These are phyloP conservation scores for Inga leiocalycina DNA, from an alignment of 306 rosid genomes.

Conservation along the genomic window DNA sequence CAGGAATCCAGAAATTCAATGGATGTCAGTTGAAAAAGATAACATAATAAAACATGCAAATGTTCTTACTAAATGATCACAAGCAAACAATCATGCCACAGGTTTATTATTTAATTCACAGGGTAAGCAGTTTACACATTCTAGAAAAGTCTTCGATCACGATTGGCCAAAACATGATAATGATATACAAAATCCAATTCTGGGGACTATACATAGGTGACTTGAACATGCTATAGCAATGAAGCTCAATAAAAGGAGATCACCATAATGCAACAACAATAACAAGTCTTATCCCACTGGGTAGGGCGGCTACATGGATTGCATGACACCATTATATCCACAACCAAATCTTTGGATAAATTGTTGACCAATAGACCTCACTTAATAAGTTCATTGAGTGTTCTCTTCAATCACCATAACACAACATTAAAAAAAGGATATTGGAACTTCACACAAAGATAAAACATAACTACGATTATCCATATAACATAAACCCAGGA, in stretches of 20 bases:
- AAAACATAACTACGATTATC: background rate
- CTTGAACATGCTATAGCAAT: background rate
- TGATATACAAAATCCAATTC: background rate
- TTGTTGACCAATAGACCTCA: too few species aligned
- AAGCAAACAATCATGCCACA: background rate
- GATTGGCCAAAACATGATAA: constrained; percentile 3
- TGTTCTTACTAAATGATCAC: background rate
- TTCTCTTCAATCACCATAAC: background rate
- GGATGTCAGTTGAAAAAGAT: constrained; percentile 9
- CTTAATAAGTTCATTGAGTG: too few species aligned
- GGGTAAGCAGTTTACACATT: constrained; percentile 28
- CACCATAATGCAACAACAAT: background rate
- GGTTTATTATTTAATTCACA: constrained; percentile 21
- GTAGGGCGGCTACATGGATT: too few species aligned
- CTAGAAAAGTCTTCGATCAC: background rate
- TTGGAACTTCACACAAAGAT: background rate
- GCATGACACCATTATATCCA: too few species aligned
- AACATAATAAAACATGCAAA: constrained; percentile 11
- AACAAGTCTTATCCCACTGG: too few species aligned
- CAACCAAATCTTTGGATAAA: too few species aligned
- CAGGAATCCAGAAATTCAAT: constrained; percentile 1
- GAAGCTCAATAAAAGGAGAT: background rate
- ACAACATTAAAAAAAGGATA: background rate
- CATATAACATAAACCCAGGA: background rate
- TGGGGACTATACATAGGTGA: background rate